Conservation (phyloP, 352 stramenopile genomes). For the Thalassiosira ordinaria region DNA sequence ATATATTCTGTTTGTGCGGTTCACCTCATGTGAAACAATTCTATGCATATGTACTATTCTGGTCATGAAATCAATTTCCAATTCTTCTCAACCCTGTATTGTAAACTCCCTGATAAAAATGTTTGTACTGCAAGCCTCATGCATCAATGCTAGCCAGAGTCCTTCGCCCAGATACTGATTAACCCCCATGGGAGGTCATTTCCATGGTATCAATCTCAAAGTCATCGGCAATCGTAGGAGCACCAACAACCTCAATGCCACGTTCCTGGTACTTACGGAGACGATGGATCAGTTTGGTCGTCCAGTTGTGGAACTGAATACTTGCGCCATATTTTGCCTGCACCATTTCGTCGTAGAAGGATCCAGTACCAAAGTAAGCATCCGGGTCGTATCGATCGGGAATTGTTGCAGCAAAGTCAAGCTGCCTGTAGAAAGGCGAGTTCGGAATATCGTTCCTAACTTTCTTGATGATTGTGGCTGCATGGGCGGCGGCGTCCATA, state of each 20-base stretch:
- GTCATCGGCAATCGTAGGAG: slow-evolving; percentile 30
- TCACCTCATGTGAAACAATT: too few relatives aligned
- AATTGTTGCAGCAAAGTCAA: slow-evolving; percentile 22
- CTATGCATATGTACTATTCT: too few relatives aligned
- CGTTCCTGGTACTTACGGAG: slow-evolving; percentile 37
- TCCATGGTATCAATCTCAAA: too few relatives aligned
- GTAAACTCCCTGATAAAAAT: too few relatives aligned
- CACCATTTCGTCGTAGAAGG: neutral
- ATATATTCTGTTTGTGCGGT: too few relatives aligned
- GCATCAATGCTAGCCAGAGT: too few relatives aligned
- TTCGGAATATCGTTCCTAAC: slow-evolving; percentile 23
- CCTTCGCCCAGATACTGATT: too few relatives aligned
- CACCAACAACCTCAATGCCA: slow-evolving; percentile 35
- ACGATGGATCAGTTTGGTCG: slow-evolving; percentile 15
- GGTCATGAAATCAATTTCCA: too few relatives aligned
- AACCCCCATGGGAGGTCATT: neutral
- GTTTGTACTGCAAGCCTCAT: too few relatives aligned
- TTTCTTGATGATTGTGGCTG: slow-evolving; percentile 2
- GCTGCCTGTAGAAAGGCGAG: slow-evolving; percentile 18
- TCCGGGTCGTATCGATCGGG: slow-evolving; percentile 9
- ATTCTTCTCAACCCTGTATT: too few relatives aligned
- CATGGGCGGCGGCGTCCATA: neutral
- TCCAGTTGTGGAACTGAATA: slow-evolving; percentile 40
- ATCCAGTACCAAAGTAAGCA: neutral
- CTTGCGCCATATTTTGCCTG: slow-evolving; percentile 14